Evolutionary conservation across 805 yeast genomes (phyloP).

Genomic region (Ogataea polymorpha): DNA sequence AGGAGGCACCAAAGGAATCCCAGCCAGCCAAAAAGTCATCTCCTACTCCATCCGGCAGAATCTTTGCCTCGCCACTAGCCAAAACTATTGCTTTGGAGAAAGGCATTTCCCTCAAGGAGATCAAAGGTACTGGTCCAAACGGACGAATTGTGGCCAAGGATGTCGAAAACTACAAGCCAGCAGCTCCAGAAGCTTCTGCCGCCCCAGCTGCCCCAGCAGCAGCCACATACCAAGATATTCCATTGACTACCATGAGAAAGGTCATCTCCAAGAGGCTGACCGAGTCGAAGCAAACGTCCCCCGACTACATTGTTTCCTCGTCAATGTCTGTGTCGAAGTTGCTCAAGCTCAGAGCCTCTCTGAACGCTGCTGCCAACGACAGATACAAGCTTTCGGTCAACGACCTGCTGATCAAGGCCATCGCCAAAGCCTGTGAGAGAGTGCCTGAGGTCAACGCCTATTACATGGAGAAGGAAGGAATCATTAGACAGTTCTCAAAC

Average conservation of each 20-base stretch:
- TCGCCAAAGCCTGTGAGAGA: constrained; percentile 83
- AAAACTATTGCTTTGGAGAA: constrained; percentile 88
- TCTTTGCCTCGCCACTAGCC: constrained; percentile 93
- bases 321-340: constrained; percentile 83
- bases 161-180: constrained; percentile 65
- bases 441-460: constrained; percentile 94
- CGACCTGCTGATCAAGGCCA: constrained; percentile 91
- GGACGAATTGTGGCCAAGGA: constrained; percentile 94
- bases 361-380: constrained; percentile 82
- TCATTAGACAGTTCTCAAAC: constrained; percentile 85
- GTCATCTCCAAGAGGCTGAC: constrained; percentile 87
- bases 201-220: constrained; percentile 41
- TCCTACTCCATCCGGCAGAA: constrained; percentile 51
- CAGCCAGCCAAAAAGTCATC: constrained; percentile 13
- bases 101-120: constrained; percentile 80
- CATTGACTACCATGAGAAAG: constrained; percentile 88
- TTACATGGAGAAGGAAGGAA: constrained; percentile 86
- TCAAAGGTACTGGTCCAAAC: constrained; percentile 91
- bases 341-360: constrained; percentile 85
- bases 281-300: constrained; percentile 81
- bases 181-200: constrained; percentile 44
- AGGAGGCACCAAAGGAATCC: constrained; percentile 4
- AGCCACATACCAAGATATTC: constrained; percentile 73
- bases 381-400: constrained; percentile 89
- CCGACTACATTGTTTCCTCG: constrained; percentile 90